Evolutionary conservation across 495 filamentous ascomycete genomes (phyloP), one percentile per base, ranked within the genome.

Genomic region (Penicillium subrubescens): DNA sequence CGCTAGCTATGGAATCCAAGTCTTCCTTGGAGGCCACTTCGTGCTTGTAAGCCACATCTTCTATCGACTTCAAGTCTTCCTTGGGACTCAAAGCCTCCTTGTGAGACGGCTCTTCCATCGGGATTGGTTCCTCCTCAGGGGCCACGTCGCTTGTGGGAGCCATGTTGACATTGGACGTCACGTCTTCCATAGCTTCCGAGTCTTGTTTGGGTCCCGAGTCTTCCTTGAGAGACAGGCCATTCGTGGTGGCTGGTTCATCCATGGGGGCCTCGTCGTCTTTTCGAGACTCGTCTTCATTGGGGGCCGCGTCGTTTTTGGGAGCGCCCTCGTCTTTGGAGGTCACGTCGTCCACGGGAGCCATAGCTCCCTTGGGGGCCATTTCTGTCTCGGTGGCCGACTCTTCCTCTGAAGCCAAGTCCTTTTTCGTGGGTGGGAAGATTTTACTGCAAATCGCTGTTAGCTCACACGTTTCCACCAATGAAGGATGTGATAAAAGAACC

Each of bases 341-440:
- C 8, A 21, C n/a, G n/a, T n/a, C n/a, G n/a, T n/a, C n/a, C n/a
- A n/a, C n/a, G n/a, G n/a, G n/a, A n/a, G n/a, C n/a, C n/a, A n/a
- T n/a, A n/a, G n/a, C n/a, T n/a, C n/a, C n/a, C n/a, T 48, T 8
- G 10, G 44, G 25, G 19, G 4, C 10, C 10, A 23, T 23, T 0
- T 23, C 21, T 48, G 19, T 14, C n/a, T 48, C 44, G 2, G 19
- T 23, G 44, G 17, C 21, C 12, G 29, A 15, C 7, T 60, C 15
- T 10, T 60, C 44, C n/a, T 17, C 19, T 19, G 25, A 31, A 33
- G 37, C n/a, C 51, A 62, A 10, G 19, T 62, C 51, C 25, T 34
- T 19, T 27, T 44, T 39, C n/a, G 59, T 61, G 15, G 65, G 65
- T 23, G 65, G 65, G 35, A 67, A 67, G 25, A 63, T 51, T 11